A percentile compares a stretch with the other conserved stretches of the same genome.
Conservation (phyloP, 306 rosid genomes). For the Abrus pulchellus region DNA sequence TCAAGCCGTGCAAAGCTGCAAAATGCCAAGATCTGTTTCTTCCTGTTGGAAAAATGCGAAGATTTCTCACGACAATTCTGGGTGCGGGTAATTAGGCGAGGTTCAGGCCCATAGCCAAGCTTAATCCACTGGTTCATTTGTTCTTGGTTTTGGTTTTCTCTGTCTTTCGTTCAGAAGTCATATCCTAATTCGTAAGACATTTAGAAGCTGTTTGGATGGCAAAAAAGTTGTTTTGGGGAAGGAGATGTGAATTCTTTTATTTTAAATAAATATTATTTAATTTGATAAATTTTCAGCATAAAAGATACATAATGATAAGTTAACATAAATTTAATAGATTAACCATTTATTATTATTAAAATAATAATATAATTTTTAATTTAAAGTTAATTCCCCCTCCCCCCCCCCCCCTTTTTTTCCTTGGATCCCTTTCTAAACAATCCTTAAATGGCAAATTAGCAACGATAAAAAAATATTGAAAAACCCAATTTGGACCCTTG, state of each 20-base stretch:
- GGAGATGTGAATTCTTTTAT: no score
- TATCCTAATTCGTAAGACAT: not conserved
- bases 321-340: no score
- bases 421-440: not conserved
- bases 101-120: not conserved
- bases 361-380: no score
- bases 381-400: no score
- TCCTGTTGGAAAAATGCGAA: slow-evolving; percentile 5
- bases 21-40: not conserved
- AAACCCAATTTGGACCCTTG: not conserved
- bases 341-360: no score
- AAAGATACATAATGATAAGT: no score
- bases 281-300: no score
- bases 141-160: not conserved
- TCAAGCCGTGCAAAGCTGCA: not conserved
- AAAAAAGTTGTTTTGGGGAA: no score
- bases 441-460: slow-evolving; percentile 28
- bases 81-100: not conserved
- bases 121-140: slow-evolving; percentile 33
- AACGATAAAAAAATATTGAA: not conserved
- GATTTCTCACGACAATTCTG: not conserved
- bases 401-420: no score
- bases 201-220: no score
- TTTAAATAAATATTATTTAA: no score
- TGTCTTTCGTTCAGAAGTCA: slow-evolving; percentile 10